These are phyloP conservation scores for Talaromyces piceae DNA, from an alignment of 2,329 filamentous ascomycete species.

Conservation along the genomic window DNA sequence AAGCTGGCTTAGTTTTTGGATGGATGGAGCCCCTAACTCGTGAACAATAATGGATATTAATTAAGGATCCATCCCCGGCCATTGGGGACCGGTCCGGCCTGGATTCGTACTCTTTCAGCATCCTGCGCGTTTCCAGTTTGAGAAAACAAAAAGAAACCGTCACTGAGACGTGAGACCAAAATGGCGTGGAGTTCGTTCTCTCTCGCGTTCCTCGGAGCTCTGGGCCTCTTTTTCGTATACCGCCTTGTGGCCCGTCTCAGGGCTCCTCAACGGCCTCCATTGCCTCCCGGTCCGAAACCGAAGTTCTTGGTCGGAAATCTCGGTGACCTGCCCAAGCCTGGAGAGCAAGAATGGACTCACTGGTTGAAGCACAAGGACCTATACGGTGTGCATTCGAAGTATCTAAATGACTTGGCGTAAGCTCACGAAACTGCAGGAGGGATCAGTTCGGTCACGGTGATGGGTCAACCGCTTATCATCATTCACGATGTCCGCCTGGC, in stretches of 20 bases:
- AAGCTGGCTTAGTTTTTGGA: neutral
- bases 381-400: constrained; percentile 23
- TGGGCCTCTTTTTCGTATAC: constrained; percentile 6
- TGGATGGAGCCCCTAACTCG: neutral
- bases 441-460: constrained; percentile 31
- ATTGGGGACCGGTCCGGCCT: neutral
- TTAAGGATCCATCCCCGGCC: neutral
- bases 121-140: neutral
- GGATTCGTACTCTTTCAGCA: neutral
- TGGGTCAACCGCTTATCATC: constrained; percentile 32
- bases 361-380: constrained; percentile 39
- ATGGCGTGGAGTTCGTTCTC: constrained; percentile 4
- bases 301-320: constrained; percentile 46
- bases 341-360: constrained; percentile 33
- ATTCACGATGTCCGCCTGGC: constrained; percentile 27
- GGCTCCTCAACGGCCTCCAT: constrained; percentile 2
- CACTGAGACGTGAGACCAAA: neutral
- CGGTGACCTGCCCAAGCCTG: constrained; percentile 38
- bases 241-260: constrained; percentile 8
- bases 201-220: constrained; percentile 1
- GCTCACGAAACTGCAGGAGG: constrained; percentile 18
- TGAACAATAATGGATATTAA: neutral
- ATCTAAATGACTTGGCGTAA: neutral
- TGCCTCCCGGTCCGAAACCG: constrained; percentile 45
- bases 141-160: neutral